Evolutionary conservation across 2,329 filamentous ascomycete species (phyloP), one percentile per base, ranked within the genome.

Genomic region (Phialocephala subalpina): DNA sequence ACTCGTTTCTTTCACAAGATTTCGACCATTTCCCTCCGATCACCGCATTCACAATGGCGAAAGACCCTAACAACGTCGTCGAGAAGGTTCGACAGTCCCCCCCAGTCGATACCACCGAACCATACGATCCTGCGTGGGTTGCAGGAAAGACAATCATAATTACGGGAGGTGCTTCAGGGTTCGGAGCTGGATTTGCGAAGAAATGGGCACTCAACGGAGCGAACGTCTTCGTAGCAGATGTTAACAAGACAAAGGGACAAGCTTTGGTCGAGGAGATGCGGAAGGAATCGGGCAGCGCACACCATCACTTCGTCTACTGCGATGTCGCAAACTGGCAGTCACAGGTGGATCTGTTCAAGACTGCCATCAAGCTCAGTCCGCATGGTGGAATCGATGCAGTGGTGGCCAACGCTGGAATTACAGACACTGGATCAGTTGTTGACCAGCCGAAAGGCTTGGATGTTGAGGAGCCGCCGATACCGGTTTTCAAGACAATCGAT

Each of bases 331-430:
- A 84, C 68, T 92, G 88, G 87, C 79, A 86, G 52, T 86, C 84
- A 6, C 89, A 92, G 73, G 85, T 88, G 55, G 78, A 82, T 33
- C 81, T 92, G 62, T 92, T 92, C 81, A 84, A 86, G 53, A 77
- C 82, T 61, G 88, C 88, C 2, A 79, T 82, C 42, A 78, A 80
- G 60, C 78, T 86, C 62, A 88, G 86, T 66, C 82, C 82, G 0
- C 81, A 84, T 59, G 82, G 83, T 18, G 82, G 83, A 14, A 83
- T 91, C 68, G 87, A 91, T 76, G 80, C 83, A 22, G 88, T 91
- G 4, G 86, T 91, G 55, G 87, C 89, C 67, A 91, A 90, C 73
- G 90, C 90, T 0, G 90, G 90, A 56, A 85, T 91, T 69, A 80
- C 82, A 49, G 82, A 83, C 42, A 74, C 75, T 36, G 59, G 75